Conservation (phyloP, 345 rosid species). For the Gossypium ekmanianum region DNA sequence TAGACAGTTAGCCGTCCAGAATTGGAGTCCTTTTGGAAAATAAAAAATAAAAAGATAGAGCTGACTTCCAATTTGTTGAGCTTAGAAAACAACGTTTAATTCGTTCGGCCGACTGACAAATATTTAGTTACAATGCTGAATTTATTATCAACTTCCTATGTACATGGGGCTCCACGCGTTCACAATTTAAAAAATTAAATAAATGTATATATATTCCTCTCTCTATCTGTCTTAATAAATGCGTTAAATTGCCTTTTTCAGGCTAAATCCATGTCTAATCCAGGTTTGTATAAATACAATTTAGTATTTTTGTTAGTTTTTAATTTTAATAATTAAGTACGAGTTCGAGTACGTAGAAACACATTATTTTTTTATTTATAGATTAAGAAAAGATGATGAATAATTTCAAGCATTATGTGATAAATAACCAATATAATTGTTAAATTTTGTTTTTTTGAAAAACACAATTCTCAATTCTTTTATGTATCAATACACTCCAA, state of each 20-base stretch:
- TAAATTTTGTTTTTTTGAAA: no score
- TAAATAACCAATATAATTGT: no score
- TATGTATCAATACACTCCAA: no score
- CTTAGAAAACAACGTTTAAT: not conserved
- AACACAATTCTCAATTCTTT: no score
- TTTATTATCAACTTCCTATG: not conserved
- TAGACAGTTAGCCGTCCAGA: not conserved
- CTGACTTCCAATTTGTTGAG: not conserved
- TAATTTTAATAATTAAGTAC: no score
- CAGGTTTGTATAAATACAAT: no score
- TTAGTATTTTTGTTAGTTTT: no score
- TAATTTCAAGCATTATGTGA: no score
- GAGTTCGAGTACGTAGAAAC: fast-evolving
- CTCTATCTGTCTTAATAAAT: no score
- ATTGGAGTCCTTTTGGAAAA: not conserved
- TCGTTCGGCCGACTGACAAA: not conserved
- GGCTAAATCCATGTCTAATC: no score
- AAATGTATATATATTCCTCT: no score
- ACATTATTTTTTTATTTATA: fast-evolving
- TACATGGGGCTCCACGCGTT: not conserved
- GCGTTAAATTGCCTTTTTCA: no score
- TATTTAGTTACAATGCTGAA: not conserved
- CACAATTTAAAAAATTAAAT: not conserved
- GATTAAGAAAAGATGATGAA: fast-evolving
- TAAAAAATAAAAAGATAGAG: not conserved